Base-by-base conservation (phyloP, 2,329 filamentous ascomycete genomes). In the Fusarium sp. region DNA sequence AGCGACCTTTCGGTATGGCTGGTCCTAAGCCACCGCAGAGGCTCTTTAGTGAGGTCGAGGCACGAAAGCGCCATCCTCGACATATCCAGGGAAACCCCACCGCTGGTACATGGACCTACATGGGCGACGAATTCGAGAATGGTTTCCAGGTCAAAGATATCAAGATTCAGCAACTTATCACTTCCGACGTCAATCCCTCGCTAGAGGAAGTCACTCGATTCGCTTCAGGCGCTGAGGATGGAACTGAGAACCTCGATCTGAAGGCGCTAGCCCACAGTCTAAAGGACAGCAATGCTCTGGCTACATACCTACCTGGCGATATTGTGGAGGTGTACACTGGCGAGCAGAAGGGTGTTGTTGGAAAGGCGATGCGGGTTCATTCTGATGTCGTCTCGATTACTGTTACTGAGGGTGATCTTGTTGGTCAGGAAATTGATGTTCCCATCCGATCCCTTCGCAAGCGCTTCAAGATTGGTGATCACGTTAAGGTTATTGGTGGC, bases 401-500 rank as follows among this genome's bases (percentile, higher is more conserved):
- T 66, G 95, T 98, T 22, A 92, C 90, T 3, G 92, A 97, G 78
- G 96, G 96, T 51, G 92, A 93, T 44, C 86, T 98, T 33, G 86
- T 85, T 57, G 95, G 95, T 15, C 93, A 97, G 80, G 91, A 89
- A 10, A 96, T 99, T 50, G 95, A 98, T 80, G 95, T 97, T 16
- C 96, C 96, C 3, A 92, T 95, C 71, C 97, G 96, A 83, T 93
- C 94, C 48, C 87, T 99, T 31, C 93, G 96, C 65, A 99, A 99
- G 83, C 90, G 94, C 35, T 99, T 99, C 88, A 91, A 89, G 73
- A 89, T 95, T 70, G 96, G 96, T 86, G 96, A 99, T 78, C 96
- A 99, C 79, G 96, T 99, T 85, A 98, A 98, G 85, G 96, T 99
- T 75, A 97, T 98, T 80, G 95, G 96, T 61, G 95, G 95, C 42